phyloP scores from a whole-genome alignment of 768 basidiomycete species.

The Chalciporus piperatus region DNA sequence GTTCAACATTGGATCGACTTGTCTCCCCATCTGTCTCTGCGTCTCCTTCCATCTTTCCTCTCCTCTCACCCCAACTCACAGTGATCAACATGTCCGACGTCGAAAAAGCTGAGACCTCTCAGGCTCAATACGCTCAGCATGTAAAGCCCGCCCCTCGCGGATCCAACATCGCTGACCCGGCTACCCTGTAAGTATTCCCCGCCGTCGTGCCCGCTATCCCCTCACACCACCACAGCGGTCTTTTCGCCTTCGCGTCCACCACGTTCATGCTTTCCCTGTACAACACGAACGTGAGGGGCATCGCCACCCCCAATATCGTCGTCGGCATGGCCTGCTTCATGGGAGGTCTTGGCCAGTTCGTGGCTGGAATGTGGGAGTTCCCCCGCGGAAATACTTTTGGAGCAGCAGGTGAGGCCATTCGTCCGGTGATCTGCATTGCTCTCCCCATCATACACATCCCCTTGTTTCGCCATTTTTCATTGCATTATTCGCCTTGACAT shows the following conservation, averaged over 20 bases:
- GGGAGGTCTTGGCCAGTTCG: slow-evolving; percentile 81
- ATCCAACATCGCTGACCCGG: slow-evolving; percentile 54
- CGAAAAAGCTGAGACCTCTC: slow-evolving; percentile 30
- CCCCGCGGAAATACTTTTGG: slow-evolving; percentile 67
- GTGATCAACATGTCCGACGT: slow-evolving; percentile 32
- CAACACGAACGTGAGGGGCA: slow-evolving; percentile 57
- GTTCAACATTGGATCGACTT: background rate
- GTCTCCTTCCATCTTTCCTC: background rate
- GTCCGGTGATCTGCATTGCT: background rate
- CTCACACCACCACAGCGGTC: slow-evolving; percentile 45
- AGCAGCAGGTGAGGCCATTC: slow-evolving; percentile 51
- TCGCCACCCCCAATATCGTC: slow-evolving; percentile 63
- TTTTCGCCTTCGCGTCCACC: slow-evolving; percentile 82
- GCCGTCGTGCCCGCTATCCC: background rate
- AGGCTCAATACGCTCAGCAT: slow-evolving; percentile 19
- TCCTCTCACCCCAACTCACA: background rate
- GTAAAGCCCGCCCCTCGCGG: slow-evolving; percentile 23
- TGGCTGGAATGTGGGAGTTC: slow-evolving; percentile 91
- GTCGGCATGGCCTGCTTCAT: slow-evolving; percentile 85
- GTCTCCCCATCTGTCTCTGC: background rate
- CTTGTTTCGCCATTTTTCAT: too few species aligned
- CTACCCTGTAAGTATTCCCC: slow-evolving; percentile 27
- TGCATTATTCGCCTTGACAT: background rate
- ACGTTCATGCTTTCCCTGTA: slow-evolving; percentile 76
- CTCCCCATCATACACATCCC: too few species aligned